Evolutionary conservation across 1,139 yeast genomes (phyloP).

Genomic region (Yamadazyma mexicana): DNA sequence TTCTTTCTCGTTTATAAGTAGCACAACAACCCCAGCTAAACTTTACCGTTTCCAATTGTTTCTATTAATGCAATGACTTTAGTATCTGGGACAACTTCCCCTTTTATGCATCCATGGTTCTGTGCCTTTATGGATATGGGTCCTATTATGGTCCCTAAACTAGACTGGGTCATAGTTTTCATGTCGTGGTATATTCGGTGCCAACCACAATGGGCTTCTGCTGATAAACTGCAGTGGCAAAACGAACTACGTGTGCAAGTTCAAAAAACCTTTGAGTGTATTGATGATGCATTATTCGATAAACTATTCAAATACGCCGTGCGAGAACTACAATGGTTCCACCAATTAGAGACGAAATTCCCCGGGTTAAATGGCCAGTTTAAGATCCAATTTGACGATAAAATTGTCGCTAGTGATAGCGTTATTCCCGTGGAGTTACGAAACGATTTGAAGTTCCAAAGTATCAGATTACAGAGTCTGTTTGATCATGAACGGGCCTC

Average conservation of each 20-base stretch:
- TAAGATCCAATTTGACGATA: conserved; percentile 19
- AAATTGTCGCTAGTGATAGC: conserved; percentile 18
- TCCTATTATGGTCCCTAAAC: conserved; percentile 19
- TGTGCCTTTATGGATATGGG: conserved; percentile 17
- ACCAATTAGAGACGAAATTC: conserved; percentile 14
- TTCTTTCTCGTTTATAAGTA: no score
- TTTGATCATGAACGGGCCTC: conserved; percentile 29
- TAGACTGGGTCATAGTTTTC: conserved; percentile 27
- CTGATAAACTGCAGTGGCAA: neutral
- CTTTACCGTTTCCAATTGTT: no score
- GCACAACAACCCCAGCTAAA: no score
- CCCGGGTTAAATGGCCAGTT: conserved; percentile 8
- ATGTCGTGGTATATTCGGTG: conserved; percentile 21
- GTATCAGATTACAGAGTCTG: conserved; percentile 14
- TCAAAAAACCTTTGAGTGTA: neutral
- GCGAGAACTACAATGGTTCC: conserved; percentile 31
- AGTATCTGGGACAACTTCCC: conserved; percentile 2
- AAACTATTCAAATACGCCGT: conserved; percentile 24
- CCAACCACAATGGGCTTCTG: neutral
- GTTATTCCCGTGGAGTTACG: conserved; percentile 14
- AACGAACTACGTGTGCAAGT: neutral
- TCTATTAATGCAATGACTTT: neutral
- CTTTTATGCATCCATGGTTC: conserved; percentile 15
- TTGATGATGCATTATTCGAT: conserved; percentile 13
- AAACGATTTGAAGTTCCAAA: conserved; percentile 12